Base-by-base conservation (phyloP, 305 asterid genomes). In the Fraxinus ornus region DNA sequence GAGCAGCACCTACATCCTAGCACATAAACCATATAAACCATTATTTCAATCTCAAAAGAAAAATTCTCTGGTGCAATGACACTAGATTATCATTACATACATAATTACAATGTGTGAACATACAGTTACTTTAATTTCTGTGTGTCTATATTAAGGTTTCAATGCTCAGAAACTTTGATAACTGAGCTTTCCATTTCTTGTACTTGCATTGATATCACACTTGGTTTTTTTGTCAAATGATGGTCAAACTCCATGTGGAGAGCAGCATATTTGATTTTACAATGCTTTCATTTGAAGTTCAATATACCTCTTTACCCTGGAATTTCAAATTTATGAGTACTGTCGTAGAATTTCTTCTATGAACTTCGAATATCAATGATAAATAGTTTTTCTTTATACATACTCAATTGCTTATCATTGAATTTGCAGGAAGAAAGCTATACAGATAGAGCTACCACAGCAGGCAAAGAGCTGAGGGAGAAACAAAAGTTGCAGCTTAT, bases 381-480 rank as follows among this genome's bases (percentile, higher is more conserved):
- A 30, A 26, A 55, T 47, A 64, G 64, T 52, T 80, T 47, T 64
- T 21, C 76, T 75, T 70, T 78, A 8, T 21, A 55, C 72, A 55
- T 35, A 71, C 76, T 44, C 39, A 30, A 30, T 57, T 17, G 78
- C 76, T 32, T 73, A 41, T 68, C 49, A 80, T 52, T 85, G 70
- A 77, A 77, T 80, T 66, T 77, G 78, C 92, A 90, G 93, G 91
- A 91, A 47, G 94, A 87, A 70, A 81, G 82, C 81, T 88, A 84
- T 72, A 68, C 81, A 66, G 79, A 47, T 62, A 87, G 86, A 81
- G 97, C 93, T 83, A 86, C 81, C 79, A 75, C 68, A 75, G 89
- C 87, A 36, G 87, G 94, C 86, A 90, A 88, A 76, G 97, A 92
- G 86, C 81, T 94, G 81, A 86, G 84, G 80, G 91, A 89, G 39